Conservation (phyloP, 192 early-diverging fungal species). For the Funneliformis mosseae region DNA sequence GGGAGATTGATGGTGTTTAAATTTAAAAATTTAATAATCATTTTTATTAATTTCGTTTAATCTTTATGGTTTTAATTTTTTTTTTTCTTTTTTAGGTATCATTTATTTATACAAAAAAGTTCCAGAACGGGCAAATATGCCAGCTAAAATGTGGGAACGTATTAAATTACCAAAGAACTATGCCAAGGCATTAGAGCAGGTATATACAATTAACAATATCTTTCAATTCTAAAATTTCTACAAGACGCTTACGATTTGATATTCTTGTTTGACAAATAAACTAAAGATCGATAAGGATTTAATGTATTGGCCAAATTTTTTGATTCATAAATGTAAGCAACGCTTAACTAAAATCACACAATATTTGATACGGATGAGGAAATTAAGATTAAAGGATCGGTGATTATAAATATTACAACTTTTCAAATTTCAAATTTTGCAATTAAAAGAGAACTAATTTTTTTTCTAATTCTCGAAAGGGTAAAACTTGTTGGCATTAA, state of each 20-base stretch:
- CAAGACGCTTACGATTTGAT: neutral
- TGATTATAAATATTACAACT: neutral
- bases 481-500: slow-evolving; percentile 83
- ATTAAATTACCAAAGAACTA: slow-evolving; percentile 90
- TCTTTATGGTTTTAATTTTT: neutral
- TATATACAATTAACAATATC: slow-evolving; percentile 22
- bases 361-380: slow-evolving; percentile 92
- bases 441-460: slow-evolving; percentile 2
- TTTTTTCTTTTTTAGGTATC: slow-evolving; percentile 48
- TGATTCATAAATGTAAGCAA: slow-evolving; percentile 95
- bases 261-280: neutral
- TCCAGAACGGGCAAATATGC: slow-evolving; percentile 92
- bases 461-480: slow-evolving; percentile 37
- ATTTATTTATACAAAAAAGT: slow-evolving; percentile 95
- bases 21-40: neutral
- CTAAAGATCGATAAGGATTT: slow-evolving; percentile 86
- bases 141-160: slow-evolving; percentile 91
- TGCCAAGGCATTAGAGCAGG: slow-evolving; percentile 78
- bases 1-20: slow-evolving; percentile 70
- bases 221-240: neutral
- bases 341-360: slow-evolving; percentile 95
- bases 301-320: slow-evolving; percentile 88
- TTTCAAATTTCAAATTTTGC: neutral
- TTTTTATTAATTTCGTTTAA: neutral
- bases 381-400: slow-evolving; percentile 80